Conservation (phyloP, 306 rosid genomes). For the Medicago lupulina region DNA sequence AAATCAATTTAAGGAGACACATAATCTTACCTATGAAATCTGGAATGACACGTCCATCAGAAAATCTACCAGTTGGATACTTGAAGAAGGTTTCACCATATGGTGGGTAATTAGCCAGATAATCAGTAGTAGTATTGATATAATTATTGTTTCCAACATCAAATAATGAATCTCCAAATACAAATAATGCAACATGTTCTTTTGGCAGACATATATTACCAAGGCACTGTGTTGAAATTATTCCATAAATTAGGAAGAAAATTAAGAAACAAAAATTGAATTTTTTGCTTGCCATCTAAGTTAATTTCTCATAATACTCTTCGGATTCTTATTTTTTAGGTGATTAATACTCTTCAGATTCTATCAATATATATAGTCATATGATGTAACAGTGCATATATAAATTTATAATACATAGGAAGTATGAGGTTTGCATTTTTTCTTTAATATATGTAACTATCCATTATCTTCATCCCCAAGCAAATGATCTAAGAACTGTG, state of each 20-base stretch:
- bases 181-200: constrained; percentile 8
- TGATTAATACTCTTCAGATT: too few relatives aligned
- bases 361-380: not conserved
- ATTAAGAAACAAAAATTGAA: not conserved
- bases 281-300: not conserved
- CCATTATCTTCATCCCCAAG: not conserved
- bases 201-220: constrained; percentile 14
- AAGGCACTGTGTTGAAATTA: constrained; percentile 1
- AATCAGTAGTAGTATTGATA: constrained; percentile 37
- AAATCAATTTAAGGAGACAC: too few relatives aligned
- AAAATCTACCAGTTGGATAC: constrained; percentile 55
- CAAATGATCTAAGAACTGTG: not conserved
- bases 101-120: constrained; percentile 43
- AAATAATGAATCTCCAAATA: constrained; percentile 64
- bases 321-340: not conserved
- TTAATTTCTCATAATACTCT: not conserved
- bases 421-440: too few relatives aligned
- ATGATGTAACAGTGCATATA: too few relatives aligned
- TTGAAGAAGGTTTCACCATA: constrained; percentile 59
- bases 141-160: constrained; percentile 72
- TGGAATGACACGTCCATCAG: constrained; percentile 51
- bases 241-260: not conserved
- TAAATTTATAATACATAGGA: too few relatives aligned
- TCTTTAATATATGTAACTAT: not conserved
- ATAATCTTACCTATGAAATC: constrained; percentile 49